Conservation (phyloP, 106 monocot genomes). For the Phalaenopsis aphrodite region DNA sequence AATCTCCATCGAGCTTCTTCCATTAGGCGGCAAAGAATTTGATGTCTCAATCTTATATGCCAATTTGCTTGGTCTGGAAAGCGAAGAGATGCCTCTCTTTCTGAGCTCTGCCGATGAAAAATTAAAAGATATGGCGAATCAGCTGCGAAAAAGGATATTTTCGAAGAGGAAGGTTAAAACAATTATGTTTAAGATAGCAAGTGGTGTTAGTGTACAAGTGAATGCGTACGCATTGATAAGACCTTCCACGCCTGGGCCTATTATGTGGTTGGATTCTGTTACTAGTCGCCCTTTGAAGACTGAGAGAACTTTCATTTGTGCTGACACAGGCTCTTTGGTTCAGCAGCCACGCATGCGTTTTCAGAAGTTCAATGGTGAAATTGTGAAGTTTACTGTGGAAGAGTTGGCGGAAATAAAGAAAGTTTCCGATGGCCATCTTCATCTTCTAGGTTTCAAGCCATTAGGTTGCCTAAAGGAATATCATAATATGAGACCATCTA, state of each 20-base stretch:
- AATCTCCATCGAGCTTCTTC: slow-evolving; percentile 87
- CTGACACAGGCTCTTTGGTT: slow-evolving; percentile 73
- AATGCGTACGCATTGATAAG: slow-evolving; percentile 84
- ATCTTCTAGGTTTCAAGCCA: slow-evolving; percentile 90
- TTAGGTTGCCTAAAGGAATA: slow-evolving; percentile 80
- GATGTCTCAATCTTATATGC: slow-evolving; percentile 71
- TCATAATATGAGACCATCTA: slow-evolving; percentile 90
- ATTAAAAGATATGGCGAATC: slow-evolving; percentile 80
- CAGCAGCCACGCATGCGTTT: slow-evolving; percentile 45
- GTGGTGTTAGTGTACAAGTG: slow-evolving; percentile 60
- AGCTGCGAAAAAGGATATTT: slow-evolving; percentile 70
- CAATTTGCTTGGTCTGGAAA: slow-evolving; percentile 69
- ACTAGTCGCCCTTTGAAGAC: slow-evolving; percentile 81
- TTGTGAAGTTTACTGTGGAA: slow-evolving; percentile 50
- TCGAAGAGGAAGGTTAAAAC: slow-evolving; percentile 83
- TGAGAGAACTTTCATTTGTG: slow-evolving; percentile 80
- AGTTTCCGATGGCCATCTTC: slow-evolving; percentile 52
- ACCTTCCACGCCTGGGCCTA: slow-evolving; percentile 61
- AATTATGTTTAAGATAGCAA: slow-evolving; percentile 46
- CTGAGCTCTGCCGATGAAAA: slow-evolving; percentile 65
- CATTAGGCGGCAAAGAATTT: slow-evolving; percentile 63
- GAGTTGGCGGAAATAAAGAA: slow-evolving; percentile 78
- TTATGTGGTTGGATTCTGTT: slow-evolving; percentile 83
- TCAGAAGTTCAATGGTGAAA: slow-evolving; percentile 58
- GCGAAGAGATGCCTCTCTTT: slow-evolving; percentile 52